Conservation (phyloP, 2,329 filamentous ascomycete species). For the Pseudogymnoascus sp. region DNA sequence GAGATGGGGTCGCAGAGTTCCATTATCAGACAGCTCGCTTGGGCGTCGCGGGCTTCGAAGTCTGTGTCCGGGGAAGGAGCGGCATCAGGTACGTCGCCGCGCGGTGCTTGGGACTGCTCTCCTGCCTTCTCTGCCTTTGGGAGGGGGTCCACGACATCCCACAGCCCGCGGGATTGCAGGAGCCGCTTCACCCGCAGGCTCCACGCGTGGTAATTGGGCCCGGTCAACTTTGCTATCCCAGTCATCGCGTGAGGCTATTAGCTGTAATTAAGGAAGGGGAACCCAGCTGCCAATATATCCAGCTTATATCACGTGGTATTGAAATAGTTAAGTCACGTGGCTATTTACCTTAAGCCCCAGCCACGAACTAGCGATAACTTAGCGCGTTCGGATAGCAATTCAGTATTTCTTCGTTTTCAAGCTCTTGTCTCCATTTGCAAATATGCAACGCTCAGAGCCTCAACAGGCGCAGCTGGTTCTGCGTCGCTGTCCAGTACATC, state of each 20-base stretch:
- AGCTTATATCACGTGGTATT: not conserved
- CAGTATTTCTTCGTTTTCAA: slow-evolving; percentile 5
- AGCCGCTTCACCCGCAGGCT: not conserved
- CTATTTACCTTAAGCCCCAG: not conserved
- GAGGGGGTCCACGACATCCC: not conserved
- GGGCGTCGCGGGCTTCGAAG: not conserved
- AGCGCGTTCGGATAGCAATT: not conserved
- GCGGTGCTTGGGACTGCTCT: not conserved
- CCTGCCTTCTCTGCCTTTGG: not conserved
- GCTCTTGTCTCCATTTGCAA: not conserved
- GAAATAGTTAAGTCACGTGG: not conserved
- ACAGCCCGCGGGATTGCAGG: not conserved
- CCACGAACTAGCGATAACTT: not conserved
- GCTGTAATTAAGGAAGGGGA: not conserved
- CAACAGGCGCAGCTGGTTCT: not conserved
- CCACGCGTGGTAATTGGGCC: not conserved
- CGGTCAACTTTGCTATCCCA: not conserved
- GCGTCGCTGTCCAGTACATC: not conserved
- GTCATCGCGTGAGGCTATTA: not conserved
- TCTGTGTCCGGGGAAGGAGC: not conserved
- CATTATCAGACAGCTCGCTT: not conserved
- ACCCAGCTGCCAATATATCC: not conserved
- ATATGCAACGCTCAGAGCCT: not conserved
- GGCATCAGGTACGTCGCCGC: not conserved
- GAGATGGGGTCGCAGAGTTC: not conserved